phyloP scores from a whole-genome alignment of 1,139 yeast species.

The Meyerozyma guilliermondii region DNA sequence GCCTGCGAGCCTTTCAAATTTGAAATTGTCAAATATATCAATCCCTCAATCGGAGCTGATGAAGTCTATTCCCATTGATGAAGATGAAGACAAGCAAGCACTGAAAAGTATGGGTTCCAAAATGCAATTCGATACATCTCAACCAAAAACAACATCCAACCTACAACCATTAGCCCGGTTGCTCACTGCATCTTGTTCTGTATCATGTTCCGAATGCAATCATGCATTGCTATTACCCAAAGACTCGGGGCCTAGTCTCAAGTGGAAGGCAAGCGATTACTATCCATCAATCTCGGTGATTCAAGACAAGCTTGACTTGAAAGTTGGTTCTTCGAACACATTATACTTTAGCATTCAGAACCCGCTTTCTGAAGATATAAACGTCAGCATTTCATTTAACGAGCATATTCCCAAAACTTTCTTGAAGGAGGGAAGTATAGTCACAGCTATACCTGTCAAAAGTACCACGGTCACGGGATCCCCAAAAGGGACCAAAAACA shows the following conservation, averaged over 20 bases:
- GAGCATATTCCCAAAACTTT: slow-evolving; percentile 7
- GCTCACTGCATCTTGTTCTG: slow-evolving; percentile 7
- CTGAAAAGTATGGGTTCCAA: not conserved
- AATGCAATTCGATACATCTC: not conserved
- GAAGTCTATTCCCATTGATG: not conserved
- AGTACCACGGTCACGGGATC: not conserved
- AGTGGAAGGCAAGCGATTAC: slow-evolving; percentile 9
- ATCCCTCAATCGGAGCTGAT: not conserved
- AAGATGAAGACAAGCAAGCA: not conserved
- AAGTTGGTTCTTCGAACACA: not conserved
- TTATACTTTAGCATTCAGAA: slow-evolving; percentile 9
- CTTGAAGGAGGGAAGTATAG: not conserved
- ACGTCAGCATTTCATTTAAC: slow-evolving; percentile 8
- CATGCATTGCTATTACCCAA: slow-evolving; percentile 7
- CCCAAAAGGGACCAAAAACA: not conserved
- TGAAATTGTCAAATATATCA: not conserved
- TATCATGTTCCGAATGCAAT: slow-evolving; percentile 8
- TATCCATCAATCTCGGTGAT: slow-evolving; percentile 9
- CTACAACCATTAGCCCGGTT: slow-evolving; percentile 6
- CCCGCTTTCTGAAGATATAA: slow-evolving; percentile 8
- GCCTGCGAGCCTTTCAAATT: not conserved
- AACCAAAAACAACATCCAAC: not conserved
- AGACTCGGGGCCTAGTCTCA: slow-evolving; percentile 9
- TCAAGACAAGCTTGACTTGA: not conserved
- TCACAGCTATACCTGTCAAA: slow-evolving; percentile 3